These are phyloP conservation scores for Leishmania mexicana DNA, from an alignment of 208 protist species.

Conservation along the genomic window DNA sequence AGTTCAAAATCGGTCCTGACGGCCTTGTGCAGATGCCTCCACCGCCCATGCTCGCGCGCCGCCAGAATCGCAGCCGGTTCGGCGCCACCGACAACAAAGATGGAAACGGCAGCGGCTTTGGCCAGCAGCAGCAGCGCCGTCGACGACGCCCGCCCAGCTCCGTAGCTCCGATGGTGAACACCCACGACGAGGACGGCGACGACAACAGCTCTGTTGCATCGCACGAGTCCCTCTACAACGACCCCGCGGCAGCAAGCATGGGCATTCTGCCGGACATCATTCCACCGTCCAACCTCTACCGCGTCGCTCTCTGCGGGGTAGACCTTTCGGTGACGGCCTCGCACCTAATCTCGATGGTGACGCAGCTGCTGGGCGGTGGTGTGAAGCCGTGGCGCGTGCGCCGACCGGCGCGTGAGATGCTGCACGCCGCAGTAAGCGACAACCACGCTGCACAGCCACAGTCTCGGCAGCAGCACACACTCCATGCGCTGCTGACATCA, in stretches of 20 bases:
- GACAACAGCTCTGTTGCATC: slow-evolving; percentile 25
- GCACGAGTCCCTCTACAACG: slow-evolving; percentile 32
- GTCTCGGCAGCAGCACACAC: not conserved
- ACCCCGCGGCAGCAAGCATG: slow-evolving; percentile 19
- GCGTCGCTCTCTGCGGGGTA: slow-evolving; percentile 66
- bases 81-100: not conserved
- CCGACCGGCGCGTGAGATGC: slow-evolving; percentile 58
- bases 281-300: slow-evolving; percentile 35
- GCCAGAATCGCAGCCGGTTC: not conserved
- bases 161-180: not conserved
- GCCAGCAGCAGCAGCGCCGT: not conserved
- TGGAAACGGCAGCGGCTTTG: not conserved
- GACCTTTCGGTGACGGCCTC: slow-evolving; percentile 52
- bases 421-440: slow-evolving; percentile 12
- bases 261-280: slow-evolving; percentile 30
- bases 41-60: slow-evolving; percentile 24
- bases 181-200: slow-evolving; percentile 4
- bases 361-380: slow-evolving; percentile 52
- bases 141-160: not conserved
- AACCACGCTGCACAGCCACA: not conserved
- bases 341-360: slow-evolving; percentile 58
- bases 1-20: slow-evolving; percentile 24
- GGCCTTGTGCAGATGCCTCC: slow-evolving; percentile 37
- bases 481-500: not conserved
- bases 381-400: slow-evolving; percentile 49